These are phyloP conservation scores for Fomitiporia mediterranea DNA, from an alignment of 1,284 basidiomycete species.

Conservation along the genomic window DNA sequence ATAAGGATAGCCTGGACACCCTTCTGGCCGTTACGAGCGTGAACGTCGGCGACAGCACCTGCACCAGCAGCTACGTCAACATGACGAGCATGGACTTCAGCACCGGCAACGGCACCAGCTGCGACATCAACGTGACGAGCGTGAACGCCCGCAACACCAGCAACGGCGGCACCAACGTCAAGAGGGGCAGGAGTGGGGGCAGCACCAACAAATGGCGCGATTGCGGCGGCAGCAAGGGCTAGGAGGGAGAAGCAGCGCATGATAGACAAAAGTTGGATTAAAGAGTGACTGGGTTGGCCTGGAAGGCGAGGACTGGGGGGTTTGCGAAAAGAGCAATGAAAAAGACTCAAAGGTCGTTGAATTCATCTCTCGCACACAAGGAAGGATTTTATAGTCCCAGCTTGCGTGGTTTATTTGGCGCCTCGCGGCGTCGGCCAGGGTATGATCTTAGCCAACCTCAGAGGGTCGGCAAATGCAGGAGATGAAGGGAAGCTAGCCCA, in stretches of 20 bases:
- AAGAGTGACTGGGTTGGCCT: conserved; percentile 15
- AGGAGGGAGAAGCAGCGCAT: conserved; percentile 18
- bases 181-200: conserved; percentile 2
- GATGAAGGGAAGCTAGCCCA: not conserved
- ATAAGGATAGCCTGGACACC: conserved; percentile 11
- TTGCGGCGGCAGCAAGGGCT: conserved; percentile 15
- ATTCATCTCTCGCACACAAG: not conserved
- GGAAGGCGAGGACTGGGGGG: not conserved
- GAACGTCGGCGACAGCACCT: not conserved
- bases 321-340: not conserved
- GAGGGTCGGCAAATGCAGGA: not conserved
- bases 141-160: no score
- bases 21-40: not conserved
- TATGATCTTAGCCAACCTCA: no score
- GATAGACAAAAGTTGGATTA: conserved; percentile 12
- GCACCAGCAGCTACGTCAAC: not conserved
- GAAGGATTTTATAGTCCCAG: conserved; percentile 1
- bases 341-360: conserved; percentile 1
- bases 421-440: not conserved
- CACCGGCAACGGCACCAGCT: not conserved
- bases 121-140: not conserved
- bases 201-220: conserved; percentile 12
- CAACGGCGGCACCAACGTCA: no score
- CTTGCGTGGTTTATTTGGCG: not conserved
- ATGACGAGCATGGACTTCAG: not conserved